Evolutionary conservation across 257 asterid species (phyloP), one percentile per base, ranked within the genome.

Genomic region (Leptodermis oblonga): DNA sequence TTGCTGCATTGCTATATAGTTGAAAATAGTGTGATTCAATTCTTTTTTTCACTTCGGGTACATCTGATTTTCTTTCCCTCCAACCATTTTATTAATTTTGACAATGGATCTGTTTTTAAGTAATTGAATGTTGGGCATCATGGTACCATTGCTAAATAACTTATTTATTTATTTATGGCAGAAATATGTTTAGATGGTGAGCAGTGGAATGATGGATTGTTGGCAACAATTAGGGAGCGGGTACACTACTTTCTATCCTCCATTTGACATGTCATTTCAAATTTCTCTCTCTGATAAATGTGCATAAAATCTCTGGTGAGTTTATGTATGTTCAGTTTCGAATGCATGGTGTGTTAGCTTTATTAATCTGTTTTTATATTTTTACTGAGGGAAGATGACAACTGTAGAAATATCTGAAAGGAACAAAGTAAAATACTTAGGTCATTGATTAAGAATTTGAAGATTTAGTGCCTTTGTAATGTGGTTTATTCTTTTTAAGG

Each of bases 191-290:
- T 94, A 80, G 97, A 89, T 69, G 98, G 97, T 52, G 96, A 89
- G 79, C 95, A 91, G 83, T 94, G 99, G 99, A 89, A 94, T 75
- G 99, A 94, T 78, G 99, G 99, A 75, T 77, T 91, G 70, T 80
- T 91, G 69, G 99, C 99, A 67, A 94, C 93, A 61, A 84, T 87
- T 69, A 84, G 99, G 81, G 99, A 91, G 84, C 89, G 90, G 93
- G 99, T 94, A 87, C 73, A 82, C 5, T 49, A 20, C 23, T 73
- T 9, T 45, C 10, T 53, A 10, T 49, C 42, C 23, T 60, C 55
- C 9, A 51, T 20, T 37, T 49, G 31, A 62, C 37, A 26, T 12
- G 7, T 37, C 33, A 51, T 17, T 11, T 64, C 45, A 48, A 30
- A 14, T 15, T 54, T 42, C 55, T 55, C 28, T 72, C 25, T 59